phyloP scores from a whole-genome alignment of 2,329 filamentous ascomycete genomes.

The Pleoardoris graminearum region DNA sequence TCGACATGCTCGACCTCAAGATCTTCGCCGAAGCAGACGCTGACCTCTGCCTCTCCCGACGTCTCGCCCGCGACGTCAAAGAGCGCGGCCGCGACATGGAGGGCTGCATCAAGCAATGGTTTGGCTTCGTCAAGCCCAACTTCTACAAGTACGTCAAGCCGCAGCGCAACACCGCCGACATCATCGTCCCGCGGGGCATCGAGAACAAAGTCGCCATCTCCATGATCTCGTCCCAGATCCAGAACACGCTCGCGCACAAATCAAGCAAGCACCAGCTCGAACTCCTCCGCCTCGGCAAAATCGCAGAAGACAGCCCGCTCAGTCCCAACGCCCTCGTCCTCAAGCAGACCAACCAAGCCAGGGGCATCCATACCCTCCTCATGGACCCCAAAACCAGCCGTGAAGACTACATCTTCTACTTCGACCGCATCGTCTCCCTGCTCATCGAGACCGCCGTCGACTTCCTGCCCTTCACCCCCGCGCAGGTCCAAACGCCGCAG shows the following conservation, averaged over 20 bases:
- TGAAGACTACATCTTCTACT: conserved; percentile 97
- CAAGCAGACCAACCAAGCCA: conserved; percentile 76
- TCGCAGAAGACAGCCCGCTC: conserved; percentile 71
- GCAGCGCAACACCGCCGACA: conserved; percentile 86
- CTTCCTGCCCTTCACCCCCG: conserved; percentile 66
- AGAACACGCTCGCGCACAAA: conserved; percentile 83
- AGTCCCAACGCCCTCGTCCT: conserved; percentile 76
- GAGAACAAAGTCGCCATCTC: conserved; percentile 93
- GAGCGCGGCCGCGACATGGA: conserved; percentile 90
- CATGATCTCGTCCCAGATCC: conserved; percentile 93
- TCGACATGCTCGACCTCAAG: conserved; percentile 89
- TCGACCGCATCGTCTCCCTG: conserved; percentile 83
- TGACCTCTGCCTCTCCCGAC: conserved; percentile 73
- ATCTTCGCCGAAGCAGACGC: conserved; percentile 97
- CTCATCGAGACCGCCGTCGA: conserved; percentile 69
- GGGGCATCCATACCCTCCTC: conserved; percentile 87
- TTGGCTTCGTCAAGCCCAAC: conserved; percentile 92
- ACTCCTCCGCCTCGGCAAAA: conserved; percentile 73
- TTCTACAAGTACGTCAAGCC: conserved; percentile 93
- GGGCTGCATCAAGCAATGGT: conserved; percentile 98
- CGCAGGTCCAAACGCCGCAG: conserved; percentile 70
- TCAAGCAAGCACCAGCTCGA: conserved; percentile 80
- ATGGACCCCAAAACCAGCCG: conserved; percentile 76
- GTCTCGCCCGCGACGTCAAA: conserved; percentile 77
- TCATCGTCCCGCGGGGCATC: conserved; percentile 92